These are phyloP conservation scores for Rubia balearica DNA, from an alignment of 305 asterid genomes.

Conservation along the genomic window DNA sequence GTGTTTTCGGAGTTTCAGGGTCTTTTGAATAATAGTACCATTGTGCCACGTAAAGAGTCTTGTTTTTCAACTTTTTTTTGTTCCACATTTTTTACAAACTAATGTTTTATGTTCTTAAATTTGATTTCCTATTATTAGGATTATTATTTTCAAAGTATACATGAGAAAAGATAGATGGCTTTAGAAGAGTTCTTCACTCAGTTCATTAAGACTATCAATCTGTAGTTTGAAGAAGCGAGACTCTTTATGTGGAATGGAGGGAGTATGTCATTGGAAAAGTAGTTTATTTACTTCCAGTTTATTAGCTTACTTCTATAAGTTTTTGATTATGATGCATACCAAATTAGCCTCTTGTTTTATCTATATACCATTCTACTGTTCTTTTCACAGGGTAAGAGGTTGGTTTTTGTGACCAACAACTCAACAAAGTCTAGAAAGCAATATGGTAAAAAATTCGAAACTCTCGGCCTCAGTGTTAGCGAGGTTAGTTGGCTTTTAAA, in stretches of 20 bases:
- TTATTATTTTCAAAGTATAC: neutral
- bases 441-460: constrained; percentile 89
- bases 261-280: neutral
- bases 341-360: constrained; percentile 5
- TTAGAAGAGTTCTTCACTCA: neutral
- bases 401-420: constrained; percentile 97
- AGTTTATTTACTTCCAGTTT: neutral
- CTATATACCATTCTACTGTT: constrained; percentile 16
- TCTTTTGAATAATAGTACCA: neutral
- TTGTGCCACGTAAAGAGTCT: neutral
- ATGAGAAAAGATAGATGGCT: neutral
- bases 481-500: constrained; percentile 47
- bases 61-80: neutral
- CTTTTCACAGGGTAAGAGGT: constrained; percentile 71
- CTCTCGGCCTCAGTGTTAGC: constrained; percentile 77
- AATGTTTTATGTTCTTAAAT: neutral
- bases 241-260: neutral
- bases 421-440: constrained; percentile 96
- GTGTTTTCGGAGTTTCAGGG: constrained; percentile 14
- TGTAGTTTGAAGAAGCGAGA: neutral
- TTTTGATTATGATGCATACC: neutral
- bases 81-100: neutral
- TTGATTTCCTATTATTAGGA: neutral
- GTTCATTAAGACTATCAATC: neutral
- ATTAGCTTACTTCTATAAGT: constrained; percentile 9